A percentile compares a stretch with the other conserved stretches of the same genome.
Conservation (phyloP, 306 rosid species). For the Trifolium pratense region DNA sequence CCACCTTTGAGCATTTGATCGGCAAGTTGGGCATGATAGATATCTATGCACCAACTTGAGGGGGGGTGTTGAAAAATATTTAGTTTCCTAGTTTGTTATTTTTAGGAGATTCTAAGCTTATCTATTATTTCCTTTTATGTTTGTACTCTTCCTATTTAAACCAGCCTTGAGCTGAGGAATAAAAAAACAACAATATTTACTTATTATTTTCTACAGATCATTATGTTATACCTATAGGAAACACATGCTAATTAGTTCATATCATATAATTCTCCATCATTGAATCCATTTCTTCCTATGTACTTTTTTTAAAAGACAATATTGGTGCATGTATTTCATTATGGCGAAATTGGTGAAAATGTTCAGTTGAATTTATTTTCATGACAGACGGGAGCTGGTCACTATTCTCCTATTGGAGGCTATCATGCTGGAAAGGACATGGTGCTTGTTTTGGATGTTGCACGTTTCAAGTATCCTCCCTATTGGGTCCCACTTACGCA, state of each 20-base stretch:
- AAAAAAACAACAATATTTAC: too few species aligned
- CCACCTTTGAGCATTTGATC: too few species aligned
- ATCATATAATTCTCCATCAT: neutral
- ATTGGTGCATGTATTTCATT: slow-evolving; percentile 12
- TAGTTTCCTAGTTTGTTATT: too few species aligned
- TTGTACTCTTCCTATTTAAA: too few species aligned
- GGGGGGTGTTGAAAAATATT: too few species aligned
- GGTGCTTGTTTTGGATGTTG: slow-evolving; percentile 91
- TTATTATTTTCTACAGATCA: too few species aligned
- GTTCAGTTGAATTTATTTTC: slow-evolving; percentile 19
- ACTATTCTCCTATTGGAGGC: slow-evolving; percentile 97
- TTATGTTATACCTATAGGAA: neutral
- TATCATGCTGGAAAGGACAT: slow-evolving; percentile 84
- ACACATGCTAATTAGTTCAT: neutral
- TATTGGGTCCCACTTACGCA: slow-evolving; percentile 83
- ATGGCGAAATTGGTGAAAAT: slow-evolving; percentile 19
- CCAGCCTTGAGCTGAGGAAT: too few species aligned
- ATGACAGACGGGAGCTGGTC: slow-evolving; percentile 87
- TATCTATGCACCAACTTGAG: too few species aligned
- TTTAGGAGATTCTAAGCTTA: too few species aligned
- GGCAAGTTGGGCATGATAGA: too few species aligned
- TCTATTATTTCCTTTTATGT: too few species aligned
- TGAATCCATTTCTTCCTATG: slow-evolving; percentile 8
- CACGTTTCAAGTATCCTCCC: slow-evolving; percentile 97
- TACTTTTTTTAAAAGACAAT: neutral